Percentiles rank a stretch among this genome's conserved stretches.
Conservation (phyloP, 768 basidiomycete genomes). For the Mrakia blollopis region DNA sequence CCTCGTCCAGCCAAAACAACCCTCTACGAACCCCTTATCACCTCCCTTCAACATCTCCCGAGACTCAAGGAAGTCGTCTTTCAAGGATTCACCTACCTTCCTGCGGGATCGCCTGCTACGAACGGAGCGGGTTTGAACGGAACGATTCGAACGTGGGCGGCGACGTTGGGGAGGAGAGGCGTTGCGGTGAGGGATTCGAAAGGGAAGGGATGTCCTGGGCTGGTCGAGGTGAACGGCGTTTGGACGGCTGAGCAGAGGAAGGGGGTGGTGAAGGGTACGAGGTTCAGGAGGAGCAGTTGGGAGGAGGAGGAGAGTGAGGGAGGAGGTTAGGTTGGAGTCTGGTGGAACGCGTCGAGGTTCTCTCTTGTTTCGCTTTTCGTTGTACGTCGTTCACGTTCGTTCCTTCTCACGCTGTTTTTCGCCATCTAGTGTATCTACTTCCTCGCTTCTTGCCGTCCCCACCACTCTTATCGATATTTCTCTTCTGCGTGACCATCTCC, state of each 20-base stretch:
- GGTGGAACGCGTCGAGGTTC: not conserved
- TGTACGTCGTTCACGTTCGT: too few relatives aligned
- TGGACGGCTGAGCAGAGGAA: conserved; percentile 7
- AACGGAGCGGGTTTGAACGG: conserved; percentile 40
- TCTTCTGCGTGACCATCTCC: not conserved
- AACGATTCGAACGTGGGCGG: conserved; percentile 38
- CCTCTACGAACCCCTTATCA: conserved; percentile 2
- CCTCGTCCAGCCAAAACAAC: conserved; percentile 14
- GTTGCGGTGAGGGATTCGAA: conserved; percentile 41
- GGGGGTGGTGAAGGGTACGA: not conserved
- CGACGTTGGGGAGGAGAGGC: conserved; percentile 29
- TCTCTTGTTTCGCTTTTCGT: not conserved
- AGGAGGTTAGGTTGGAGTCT: conserved; percentile 16
- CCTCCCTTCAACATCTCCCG: not conserved
- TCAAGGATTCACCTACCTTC: conserved; percentile 9
- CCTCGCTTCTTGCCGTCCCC: not conserved
- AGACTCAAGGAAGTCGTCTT: not conserved
- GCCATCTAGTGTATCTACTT: not conserved
- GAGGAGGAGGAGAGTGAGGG: conserved; percentile 27
- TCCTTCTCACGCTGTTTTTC: not conserved
- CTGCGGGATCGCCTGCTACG: conserved; percentile 38
- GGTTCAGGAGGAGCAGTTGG: conserved; percentile 22
- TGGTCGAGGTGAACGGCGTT: not conserved
- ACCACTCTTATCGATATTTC: not conserved
- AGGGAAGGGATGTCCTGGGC: conserved; percentile 36